These are phyloP conservation scores for Physcomitrium patens DNA, from an alignment of 225 moss, liverwort and hornwort genomes.

Conservation along the genomic window DNA sequence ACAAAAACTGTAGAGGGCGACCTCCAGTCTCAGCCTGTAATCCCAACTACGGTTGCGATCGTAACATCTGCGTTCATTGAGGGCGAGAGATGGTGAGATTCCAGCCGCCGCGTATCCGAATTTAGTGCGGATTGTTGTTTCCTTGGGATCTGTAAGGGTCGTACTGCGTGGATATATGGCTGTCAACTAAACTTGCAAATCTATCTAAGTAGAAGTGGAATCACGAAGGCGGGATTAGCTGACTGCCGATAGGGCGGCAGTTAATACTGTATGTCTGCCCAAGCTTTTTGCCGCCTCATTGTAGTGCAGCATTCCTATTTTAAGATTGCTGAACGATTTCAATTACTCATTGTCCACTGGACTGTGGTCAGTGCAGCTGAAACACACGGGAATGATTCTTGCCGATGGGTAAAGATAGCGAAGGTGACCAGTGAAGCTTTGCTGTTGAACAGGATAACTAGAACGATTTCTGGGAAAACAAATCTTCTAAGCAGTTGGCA, in stretches of 20 bases:
- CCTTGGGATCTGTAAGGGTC: neutral
- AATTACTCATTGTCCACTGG: too few relatives aligned
- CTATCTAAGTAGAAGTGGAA: neutral
- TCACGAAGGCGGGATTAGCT: slow-evolving; percentile 7
- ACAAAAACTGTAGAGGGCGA: neutral
- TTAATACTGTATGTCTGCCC: neutral
- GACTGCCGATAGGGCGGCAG: slow-evolving; percentile 15
- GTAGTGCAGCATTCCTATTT: neutral
- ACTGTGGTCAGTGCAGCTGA: neutral
- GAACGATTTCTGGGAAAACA: too few relatives aligned
- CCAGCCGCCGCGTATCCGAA: slow-evolving; percentile 23
- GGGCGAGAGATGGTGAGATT: neutral
- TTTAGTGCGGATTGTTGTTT: neutral
- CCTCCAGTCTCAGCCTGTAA: too few relatives aligned
- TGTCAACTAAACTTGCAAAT: slow-evolving; percentile 24
- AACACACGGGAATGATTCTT: slow-evolving; percentile 7
- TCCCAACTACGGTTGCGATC: slow-evolving; percentile 15
- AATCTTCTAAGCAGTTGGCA: neutral
- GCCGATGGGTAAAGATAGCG: neutral
- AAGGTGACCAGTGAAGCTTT: neutral
- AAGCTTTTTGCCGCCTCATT: neutral
- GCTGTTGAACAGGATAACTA: neutral
- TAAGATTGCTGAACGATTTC: neutral
- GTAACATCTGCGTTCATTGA: slow-evolving; percentile 33
- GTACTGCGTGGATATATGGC: neutral